Evolutionary conservation across 1,284 basidiomycete species (phyloP).

Genomic region (Ganoderma boninense): DNA sequence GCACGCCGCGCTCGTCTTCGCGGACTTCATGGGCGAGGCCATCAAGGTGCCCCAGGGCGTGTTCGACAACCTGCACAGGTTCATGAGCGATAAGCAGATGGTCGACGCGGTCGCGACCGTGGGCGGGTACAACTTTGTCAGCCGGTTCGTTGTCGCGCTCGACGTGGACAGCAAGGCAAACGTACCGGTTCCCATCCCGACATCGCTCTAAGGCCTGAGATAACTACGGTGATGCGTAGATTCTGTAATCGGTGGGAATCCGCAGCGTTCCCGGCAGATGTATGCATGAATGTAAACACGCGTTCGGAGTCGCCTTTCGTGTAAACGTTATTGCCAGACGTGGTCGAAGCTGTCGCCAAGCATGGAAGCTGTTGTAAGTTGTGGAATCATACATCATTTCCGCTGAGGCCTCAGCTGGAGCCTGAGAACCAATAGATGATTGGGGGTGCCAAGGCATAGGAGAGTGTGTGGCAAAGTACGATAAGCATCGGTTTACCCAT

Average conservation of each 20-base stretch:
- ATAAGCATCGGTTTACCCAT: background rate
- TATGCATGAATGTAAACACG: background rate
- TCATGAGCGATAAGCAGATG: slow-evolving; percentile 48
- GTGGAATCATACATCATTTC: background rate
- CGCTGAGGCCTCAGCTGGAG: background rate
- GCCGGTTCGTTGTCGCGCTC: slow-evolving; percentile 50
- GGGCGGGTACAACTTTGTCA: slow-evolving; percentile 52
- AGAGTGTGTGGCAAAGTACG: background rate
- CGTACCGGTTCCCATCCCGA: slow-evolving; percentile 48
- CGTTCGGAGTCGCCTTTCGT: background rate
- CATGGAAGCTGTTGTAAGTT: background rate
- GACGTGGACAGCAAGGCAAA: slow-evolving; percentile 51
- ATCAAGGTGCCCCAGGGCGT: slow-evolving; percentile 48
- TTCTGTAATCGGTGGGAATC: background rate
- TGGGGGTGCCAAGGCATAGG: background rate
- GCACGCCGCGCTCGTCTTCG: slow-evolving; percentile 46
- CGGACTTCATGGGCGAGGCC: slow-evolving; percentile 48
- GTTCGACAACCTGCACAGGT: slow-evolving; percentile 45
- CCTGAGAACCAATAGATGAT: background rate
- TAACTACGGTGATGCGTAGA: background rate
- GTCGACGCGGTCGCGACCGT: slow-evolving; percentile 52
- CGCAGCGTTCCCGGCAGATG: background rate
- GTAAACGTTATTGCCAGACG: background rate
- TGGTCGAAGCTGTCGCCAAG: background rate
- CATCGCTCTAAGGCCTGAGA: background rate